phyloP scores from a whole-genome alignment of 2,329 filamentous ascomycete genomes.

The Ilyonectria robusta region DNA sequence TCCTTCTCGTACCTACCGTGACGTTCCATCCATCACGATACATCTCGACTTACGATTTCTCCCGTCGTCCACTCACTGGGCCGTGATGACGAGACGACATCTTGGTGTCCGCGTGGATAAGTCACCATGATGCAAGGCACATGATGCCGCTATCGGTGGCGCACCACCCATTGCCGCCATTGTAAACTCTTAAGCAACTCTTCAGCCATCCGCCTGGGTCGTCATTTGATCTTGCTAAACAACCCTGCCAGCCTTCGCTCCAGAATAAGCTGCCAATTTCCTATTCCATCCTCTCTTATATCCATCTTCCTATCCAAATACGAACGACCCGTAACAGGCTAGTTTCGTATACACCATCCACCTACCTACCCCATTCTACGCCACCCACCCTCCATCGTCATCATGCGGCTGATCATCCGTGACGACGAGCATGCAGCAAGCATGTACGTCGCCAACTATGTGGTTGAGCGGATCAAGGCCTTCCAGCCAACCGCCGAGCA shows the following conservation, averaged over 20 bases:
- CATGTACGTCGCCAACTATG: slow-evolving; percentile 84
- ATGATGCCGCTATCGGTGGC: slow-evolving; percentile 22
- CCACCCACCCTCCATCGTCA: slow-evolving; percentile 44
- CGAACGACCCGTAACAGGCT: slow-evolving; percentile 16
- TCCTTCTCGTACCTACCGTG: slow-evolving; percentile 15
- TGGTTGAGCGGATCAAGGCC: slow-evolving; percentile 84
- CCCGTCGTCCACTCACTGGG: slow-evolving; percentile 13
- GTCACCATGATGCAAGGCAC: slow-evolving; percentile 35
- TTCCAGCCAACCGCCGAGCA: slow-evolving; percentile 80
- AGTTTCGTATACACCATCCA: slow-evolving; percentile 24
- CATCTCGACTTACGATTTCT: slow-evolving; percentile 12
- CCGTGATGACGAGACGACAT: slow-evolving; percentile 12
- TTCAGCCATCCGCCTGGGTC: slow-evolving; percentile 1
- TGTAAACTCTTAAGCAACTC: slow-evolving; percentile 30
- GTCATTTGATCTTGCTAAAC: slow-evolving; percentile 15
- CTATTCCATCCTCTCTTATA: slow-evolving; percentile 6
- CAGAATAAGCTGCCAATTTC: slow-evolving; percentile 5
- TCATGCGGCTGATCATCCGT: slow-evolving; percentile 87
- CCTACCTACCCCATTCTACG: neutral
- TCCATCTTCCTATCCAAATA: slow-evolving; percentile 9
- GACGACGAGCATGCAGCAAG: slow-evolving; percentile 79
- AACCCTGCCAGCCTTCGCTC: slow-evolving; percentile 12
- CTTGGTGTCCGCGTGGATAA: slow-evolving; percentile 15
- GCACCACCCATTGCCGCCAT: slow-evolving; percentile 2
- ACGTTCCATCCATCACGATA: slow-evolving; percentile 38